These are phyloP conservation scores for Plectosphaerella sp. DNA, from an alignment of 2,329 filamentous ascomycete species.

Conservation along the genomic window DNA sequence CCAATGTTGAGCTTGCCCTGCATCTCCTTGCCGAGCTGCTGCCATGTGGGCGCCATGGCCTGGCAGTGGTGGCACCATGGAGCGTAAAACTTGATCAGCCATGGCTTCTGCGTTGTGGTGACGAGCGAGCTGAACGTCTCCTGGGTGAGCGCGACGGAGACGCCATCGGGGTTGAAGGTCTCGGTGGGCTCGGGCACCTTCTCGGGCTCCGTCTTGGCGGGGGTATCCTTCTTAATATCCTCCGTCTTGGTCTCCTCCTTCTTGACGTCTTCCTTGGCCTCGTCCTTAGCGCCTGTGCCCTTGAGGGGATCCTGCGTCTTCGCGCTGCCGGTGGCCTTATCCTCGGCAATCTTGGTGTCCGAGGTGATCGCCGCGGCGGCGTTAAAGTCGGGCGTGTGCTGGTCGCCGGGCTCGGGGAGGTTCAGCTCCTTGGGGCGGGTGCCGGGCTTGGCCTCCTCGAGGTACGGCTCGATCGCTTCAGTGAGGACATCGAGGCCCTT, in stretches of 20 bases:
- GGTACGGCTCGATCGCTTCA: conserved; percentile 65
- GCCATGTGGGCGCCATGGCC: conserved; percentile 86
- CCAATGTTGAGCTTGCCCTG: conserved; percentile 85
- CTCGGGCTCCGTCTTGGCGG: conserved; percentile 33
- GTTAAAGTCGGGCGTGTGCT: conserved; percentile 27
- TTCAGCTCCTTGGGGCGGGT: conserved; percentile 65
- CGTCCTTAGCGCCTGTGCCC: conserved; percentile 24
- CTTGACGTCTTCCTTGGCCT: conserved; percentile 27
- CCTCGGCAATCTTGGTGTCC: conserved; percentile 27
- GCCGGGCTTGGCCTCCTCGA: conserved; percentile 77
- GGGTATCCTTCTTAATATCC: conserved; percentile 13
- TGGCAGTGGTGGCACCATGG: conserved; percentile 98
- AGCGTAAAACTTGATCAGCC: conserved; percentile 99
- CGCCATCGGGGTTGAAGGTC: conserved; percentile 70
- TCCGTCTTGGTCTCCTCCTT: conserved; percentile 26
- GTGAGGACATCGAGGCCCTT: conserved; percentile 65
- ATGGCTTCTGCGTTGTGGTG: conserved; percentile 82
- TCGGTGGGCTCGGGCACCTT: conserved; percentile 48
- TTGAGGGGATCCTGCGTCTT: conserved; percentile 12
- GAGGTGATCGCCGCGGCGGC: conserved; percentile 24
- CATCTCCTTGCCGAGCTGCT: conserved; percentile 87
- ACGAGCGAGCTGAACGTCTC: conserved; percentile 85
- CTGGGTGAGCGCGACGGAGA: conserved; percentile 70
- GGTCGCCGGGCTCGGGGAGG: conserved; percentile 68
- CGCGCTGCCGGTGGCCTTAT: conserved; percentile 10